A percentile compares a stretch with the other conserved stretches of the same genome.
Evolutionary conservation across 1,284 basidiomycete species (phyloP).

Genomic region (Paramarasmius palmivorus): DNA sequence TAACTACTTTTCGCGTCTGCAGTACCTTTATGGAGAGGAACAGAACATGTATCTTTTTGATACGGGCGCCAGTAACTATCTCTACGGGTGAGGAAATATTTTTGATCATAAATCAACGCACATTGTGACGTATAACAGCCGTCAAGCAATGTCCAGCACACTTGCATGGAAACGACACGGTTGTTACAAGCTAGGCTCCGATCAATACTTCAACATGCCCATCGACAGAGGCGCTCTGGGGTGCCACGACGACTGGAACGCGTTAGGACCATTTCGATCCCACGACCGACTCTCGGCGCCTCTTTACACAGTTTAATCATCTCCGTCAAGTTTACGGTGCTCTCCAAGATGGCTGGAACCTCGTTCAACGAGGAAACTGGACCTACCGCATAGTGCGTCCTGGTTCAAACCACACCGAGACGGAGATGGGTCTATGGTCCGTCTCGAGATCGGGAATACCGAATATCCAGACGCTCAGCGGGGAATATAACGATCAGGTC

Average conservation of each 20-base stretch:
- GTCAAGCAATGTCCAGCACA: constrained; percentile 86
- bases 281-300: constrained; percentile 71
- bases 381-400: constrained; percentile 76
- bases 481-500: constrained; percentile 63
- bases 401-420: constrained; percentile 77
- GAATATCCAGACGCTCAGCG: constrained; percentile 54
- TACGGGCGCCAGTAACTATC: constrained; percentile 83
- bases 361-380: constrained; percentile 82
- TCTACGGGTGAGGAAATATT: constrained; percentile 64
- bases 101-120: background rate
- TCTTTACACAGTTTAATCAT: constrained; percentile 73
- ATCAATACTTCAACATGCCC: constrained; percentile 90
- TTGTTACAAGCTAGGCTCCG: constrained; percentile 85
- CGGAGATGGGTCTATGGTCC: constrained; percentile 88
- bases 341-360: constrained; percentile 82
- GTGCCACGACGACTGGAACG: constrained; percentile 86
- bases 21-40: constrained; percentile 88
- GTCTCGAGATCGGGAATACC: constrained; percentile 65
- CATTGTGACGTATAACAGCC: constrained; percentile 46
- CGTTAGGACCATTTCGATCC: constrained; percentile 92
- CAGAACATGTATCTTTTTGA: constrained; percentile 86
- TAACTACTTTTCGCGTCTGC: too few relatives aligned
- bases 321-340: constrained; percentile 69
- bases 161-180: constrained; percentile 90
- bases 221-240: constrained; percentile 77